These are phyloP conservation scores for Carex pumila DNA, from an alignment of 176 grass and related monocot species.

Conservation along the genomic window DNA sequence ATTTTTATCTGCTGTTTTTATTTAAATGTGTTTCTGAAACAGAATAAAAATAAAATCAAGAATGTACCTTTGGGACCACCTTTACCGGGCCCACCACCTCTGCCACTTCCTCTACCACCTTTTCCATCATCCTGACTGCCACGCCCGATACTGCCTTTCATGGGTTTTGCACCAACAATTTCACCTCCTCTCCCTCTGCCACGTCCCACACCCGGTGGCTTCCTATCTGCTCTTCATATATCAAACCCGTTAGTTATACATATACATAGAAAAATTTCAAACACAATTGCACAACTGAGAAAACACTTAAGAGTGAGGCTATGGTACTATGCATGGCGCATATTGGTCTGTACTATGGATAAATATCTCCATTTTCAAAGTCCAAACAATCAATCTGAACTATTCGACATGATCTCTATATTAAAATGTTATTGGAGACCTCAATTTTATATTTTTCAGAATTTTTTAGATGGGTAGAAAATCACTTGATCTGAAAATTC, in stretches of 20 bases:
- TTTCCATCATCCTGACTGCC: slow-evolving; percentile 76
- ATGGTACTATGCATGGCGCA: too few relatives aligned
- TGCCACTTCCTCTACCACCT: slow-evolving; percentile 51
- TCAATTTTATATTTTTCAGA: too few relatives aligned
- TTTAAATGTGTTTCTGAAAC: not conserved
- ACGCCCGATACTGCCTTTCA: slow-evolving; percentile 60
- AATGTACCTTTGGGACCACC: slow-evolving; percentile 59
- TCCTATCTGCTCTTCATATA: slow-evolving; percentile 66
- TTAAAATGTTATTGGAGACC: too few relatives aligned
- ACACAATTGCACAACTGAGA: not conserved
- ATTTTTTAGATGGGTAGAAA: too few relatives aligned
- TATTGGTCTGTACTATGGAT: too few relatives aligned
- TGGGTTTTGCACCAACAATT: slow-evolving; percentile 37
- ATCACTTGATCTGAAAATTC: too few relatives aligned
- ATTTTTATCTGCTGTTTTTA: not conserved
- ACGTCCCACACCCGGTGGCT: slow-evolving; percentile 81
- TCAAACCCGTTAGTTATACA: not conserved
- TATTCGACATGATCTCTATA: too few relatives aligned
- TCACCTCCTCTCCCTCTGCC: slow-evolving; percentile 90
- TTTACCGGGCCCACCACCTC: slow-evolving; percentile 48
- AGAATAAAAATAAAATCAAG: not conserved
- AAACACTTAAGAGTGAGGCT: not conserved
- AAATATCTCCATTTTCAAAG: too few relatives aligned
- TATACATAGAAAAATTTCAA: not conserved
- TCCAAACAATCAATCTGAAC: too few relatives aligned